Percentiles rank a stretch among this genome's conserved stretches.
Evolutionary conservation across 192 early-diverging fungal species (phyloP).

Genomic region (Phlyctochytrium planicorne): DNA sequence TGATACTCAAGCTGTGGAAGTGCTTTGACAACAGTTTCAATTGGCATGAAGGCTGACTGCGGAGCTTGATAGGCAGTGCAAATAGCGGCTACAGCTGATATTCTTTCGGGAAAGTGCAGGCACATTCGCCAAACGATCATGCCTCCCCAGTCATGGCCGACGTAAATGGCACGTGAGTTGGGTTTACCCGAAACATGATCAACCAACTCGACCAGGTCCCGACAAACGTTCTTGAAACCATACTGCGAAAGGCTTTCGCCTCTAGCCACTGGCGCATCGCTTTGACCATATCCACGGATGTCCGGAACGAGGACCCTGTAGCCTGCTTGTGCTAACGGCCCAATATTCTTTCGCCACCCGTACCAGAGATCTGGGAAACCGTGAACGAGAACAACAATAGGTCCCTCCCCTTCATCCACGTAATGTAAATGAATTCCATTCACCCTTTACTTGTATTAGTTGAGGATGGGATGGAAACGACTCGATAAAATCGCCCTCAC

Average conservation of each 20-base stretch:
- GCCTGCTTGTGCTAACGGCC: slow-evolving; percentile 15
- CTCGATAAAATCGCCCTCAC: too few relatives aligned
- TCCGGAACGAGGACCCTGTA: slow-evolving; percentile 43
- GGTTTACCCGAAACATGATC: slow-evolving; percentile 48
- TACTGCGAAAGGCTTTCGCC: slow-evolving; percentile 37
- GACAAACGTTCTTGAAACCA: slow-evolving; percentile 44
- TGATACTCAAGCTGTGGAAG: slow-evolving; percentile 58
- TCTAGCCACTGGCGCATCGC: slow-evolving; percentile 36
- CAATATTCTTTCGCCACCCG: slow-evolving; percentile 39
- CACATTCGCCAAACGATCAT: slow-evolving; percentile 51
- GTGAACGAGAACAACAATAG: slow-evolving; percentile 4
- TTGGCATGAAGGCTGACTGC: slow-evolving; percentile 23
- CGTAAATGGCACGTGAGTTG: slow-evolving; percentile 42
- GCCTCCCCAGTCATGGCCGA: slow-evolving; percentile 67
- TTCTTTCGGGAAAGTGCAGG: slow-evolving; percentile 59
- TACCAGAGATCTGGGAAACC: slow-evolving; percentile 7
- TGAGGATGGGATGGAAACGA: too few relatives aligned
- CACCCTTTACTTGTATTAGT: too few relatives aligned
- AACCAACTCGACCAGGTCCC: slow-evolving; percentile 57
- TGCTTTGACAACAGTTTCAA: slow-evolving; percentile 45
- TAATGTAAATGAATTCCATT: neutral
- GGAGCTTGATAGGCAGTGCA: slow-evolving; percentile 57
- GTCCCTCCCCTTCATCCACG: neutral
- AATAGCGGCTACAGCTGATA: slow-evolving; percentile 47
- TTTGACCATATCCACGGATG: slow-evolving; percentile 36